These are phyloP conservation scores for Ascochyta lentis DNA, from an alignment of 2,329 filamentous ascomycete genomes.

Conservation along the genomic window DNA sequence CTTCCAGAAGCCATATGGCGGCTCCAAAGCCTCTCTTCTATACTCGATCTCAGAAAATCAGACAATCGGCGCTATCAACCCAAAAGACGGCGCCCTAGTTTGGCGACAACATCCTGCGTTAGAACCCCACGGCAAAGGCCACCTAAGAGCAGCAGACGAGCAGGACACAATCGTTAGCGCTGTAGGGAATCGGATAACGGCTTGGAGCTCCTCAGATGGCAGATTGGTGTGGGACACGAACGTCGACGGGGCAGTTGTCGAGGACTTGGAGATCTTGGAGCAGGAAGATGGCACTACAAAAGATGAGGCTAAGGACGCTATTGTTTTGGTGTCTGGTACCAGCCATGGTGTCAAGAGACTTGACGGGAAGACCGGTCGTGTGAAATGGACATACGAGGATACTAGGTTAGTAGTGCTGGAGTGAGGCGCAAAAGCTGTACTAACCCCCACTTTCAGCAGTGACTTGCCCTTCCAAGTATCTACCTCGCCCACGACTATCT, in stretches of 20 bases:
- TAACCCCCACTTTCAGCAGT: constrained; percentile 55
- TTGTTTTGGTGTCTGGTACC: constrained; percentile 69
- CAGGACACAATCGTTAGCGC: constrained; percentile 80
- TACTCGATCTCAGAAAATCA: constrained; percentile 89
- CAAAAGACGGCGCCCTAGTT: constrained; percentile 79
- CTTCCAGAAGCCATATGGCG: constrained; percentile 85
- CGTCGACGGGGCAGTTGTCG: constrained; percentile 63
- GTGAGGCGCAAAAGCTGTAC: not conserved
- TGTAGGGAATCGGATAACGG: constrained; percentile 71
- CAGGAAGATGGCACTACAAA: constrained; percentile 64
- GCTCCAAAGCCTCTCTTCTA: constrained; percentile 85
- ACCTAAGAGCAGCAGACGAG: constrained; percentile 76
- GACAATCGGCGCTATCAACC: constrained; percentile 87
- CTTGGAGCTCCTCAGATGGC: constrained; percentile 85
- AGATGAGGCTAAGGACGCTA: constrained; percentile 67
- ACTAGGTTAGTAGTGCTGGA: constrained; percentile 51
- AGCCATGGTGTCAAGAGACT: constrained; percentile 71
- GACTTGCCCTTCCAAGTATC: constrained; percentile 78
- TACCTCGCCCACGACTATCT: constrained; percentile 72
- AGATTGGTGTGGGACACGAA: constrained; percentile 76
- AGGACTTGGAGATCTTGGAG: constrained; percentile 79
- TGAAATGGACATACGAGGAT: constrained; percentile 81
- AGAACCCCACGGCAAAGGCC: constrained; percentile 39
- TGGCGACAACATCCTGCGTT: constrained; percentile 82
- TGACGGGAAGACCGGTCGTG: constrained; percentile 72